These are phyloP conservation scores for Parmelia sp. DNA, from an alignment of 495 filamentous ascomycete genomes.

Conservation along the genomic window DNA sequence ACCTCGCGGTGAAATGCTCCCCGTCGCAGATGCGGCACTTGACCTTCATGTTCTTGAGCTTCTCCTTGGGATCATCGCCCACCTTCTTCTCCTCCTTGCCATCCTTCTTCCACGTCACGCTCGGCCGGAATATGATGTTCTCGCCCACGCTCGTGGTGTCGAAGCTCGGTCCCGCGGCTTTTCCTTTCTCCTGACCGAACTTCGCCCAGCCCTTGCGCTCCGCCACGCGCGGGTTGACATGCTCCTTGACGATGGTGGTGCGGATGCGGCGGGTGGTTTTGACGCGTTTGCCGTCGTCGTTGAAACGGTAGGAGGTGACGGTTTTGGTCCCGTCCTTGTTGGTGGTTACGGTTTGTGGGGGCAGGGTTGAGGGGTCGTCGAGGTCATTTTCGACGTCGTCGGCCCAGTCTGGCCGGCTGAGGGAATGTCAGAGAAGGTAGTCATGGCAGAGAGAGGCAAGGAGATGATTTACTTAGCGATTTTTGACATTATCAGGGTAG, in stretches of 20 bases:
- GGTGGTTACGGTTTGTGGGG: constrained; percentile 73
- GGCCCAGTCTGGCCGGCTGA: constrained; percentile 79
- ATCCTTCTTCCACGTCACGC: constrained; percentile 82
- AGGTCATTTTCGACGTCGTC: constrained; percentile 77
- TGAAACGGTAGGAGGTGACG: constrained; percentile 79
- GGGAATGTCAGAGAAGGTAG: background rate
- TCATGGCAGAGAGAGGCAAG: background rate
- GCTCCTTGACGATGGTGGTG: constrained; percentile 77
- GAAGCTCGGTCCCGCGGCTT: constrained; percentile 57
- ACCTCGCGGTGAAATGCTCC: constrained; percentile 96
- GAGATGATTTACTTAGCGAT: constrained; percentile 19
- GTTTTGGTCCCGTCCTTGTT: constrained; percentile 99
- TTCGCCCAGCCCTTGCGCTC: constrained; percentile 88
- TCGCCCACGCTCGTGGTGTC: constrained; percentile 93
- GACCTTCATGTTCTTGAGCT: constrained; percentile 98
- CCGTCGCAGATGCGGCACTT: constrained; percentile 98
- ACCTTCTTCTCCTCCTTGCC: constrained; percentile 72
- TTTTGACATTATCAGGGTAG: constrained; percentile 19
- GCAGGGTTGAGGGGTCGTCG: constrained; percentile 72
- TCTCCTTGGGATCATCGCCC: constrained; percentile 70
- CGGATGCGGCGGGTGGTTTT: constrained; percentile 93
- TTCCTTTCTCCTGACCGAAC: constrained; percentile 80
- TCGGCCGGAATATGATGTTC: constrained; percentile 93
- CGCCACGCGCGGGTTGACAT: constrained; percentile 93
- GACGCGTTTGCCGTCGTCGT: constrained; percentile 90